Base-by-base conservation (phyloP, 1,284 basidiomycete species). In the Mycena sp. region DNA sequence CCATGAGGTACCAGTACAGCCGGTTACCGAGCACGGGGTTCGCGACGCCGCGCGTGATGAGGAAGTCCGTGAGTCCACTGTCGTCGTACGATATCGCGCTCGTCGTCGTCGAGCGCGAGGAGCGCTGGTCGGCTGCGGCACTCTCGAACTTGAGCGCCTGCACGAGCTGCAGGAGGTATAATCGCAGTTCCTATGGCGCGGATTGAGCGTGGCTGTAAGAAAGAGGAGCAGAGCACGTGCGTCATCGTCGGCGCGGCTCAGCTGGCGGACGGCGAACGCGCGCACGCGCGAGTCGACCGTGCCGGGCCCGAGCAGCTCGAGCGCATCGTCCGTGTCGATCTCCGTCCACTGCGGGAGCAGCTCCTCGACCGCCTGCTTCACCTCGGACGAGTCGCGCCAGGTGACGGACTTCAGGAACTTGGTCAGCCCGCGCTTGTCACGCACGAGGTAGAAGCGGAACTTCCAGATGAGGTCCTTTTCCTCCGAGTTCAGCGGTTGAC, bases 401-500 rank as follows among this genome's bases (percentile, higher is more conserved):
- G 96, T 96, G 28, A 99, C 98, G 29, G 95, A 96, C 78, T 97
- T 99, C 63, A 99, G 84, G 79, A 99, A 99, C 77, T 99, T 99
- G 32, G 97, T 99, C 28, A 99, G 84, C 3, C 94, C 95, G 19
- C 92, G 87, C 74, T 95, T 95, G 74, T 96, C 94, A 28, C 95
- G 83, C 0, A 92, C 89, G 16, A 99, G 87, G 70, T 98, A 99
- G 79, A 99, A 99, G 11, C 98, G 89, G 84, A 98, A 99, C 74
- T 98, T 96, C 98, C 98, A 99, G 25, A 99, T 90, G 17, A 97
- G 79, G 69, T 99, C 97, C 75, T 97, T 98, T 79, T 99, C 97
- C 70, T 96, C 91, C 0, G 95, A 90, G 1, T 88, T 94, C 5
- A 99, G 84, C 10, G 87, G 85, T 63, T 93, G 93, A 55, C 94